These are phyloP conservation scores for Mucor circinelloides DNA, from an alignment of 371 early-diverging fungal species.

Conservation along the genomic window DNA sequence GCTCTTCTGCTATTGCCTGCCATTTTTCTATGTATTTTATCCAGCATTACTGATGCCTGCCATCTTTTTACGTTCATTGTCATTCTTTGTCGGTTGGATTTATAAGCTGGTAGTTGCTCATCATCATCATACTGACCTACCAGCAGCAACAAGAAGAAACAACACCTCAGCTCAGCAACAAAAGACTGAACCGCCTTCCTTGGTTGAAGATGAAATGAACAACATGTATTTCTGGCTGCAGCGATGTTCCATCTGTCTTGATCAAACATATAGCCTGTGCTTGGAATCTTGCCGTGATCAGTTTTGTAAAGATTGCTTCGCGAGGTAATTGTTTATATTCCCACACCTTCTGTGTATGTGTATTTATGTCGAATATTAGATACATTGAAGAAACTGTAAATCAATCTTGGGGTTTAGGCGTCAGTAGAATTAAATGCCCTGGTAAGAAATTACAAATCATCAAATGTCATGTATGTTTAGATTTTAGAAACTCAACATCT, in stretches of 20 bases:
- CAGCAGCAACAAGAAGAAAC: slow-evolving; percentile 4
- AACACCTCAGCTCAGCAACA: background rate
- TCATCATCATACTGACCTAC: slow-evolving; percentile 25
- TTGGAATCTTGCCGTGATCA: slow-evolving; percentile 69
- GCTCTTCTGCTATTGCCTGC: slow-evolving; percentile 52
- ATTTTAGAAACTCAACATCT: background rate
- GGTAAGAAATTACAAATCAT: slow-evolving; percentile 21
- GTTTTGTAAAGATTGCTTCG: slow-evolving; percentile 68
- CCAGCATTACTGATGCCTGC: slow-evolving; percentile 52
- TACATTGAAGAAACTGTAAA: slow-evolving; percentile 67
- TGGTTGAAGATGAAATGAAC: slow-evolving; percentile 34
- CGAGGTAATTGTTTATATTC: slow-evolving; percentile 44
- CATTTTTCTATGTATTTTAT: slow-evolving; percentile 51
- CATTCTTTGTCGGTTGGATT: slow-evolving; percentile 40
- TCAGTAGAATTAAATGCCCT: slow-evolving; percentile 66
- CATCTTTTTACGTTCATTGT: slow-evolving; percentile 46
- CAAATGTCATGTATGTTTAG: background rate
- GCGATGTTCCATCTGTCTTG: slow-evolving; percentile 71
- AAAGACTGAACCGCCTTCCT: background rate
- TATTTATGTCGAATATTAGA: slow-evolving; percentile 24
- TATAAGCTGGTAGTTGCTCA: slow-evolving; percentile 38
- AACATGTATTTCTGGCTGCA: slow-evolving; percentile 68
- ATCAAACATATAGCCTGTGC: slow-evolving; percentile 60
- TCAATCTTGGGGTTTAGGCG: slow-evolving; percentile 67
- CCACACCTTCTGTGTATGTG: too few species aligned